Evolutionary conservation across 306 rosid species (phyloP).

Genomic region (Styphnolobium japonicum): DNA sequence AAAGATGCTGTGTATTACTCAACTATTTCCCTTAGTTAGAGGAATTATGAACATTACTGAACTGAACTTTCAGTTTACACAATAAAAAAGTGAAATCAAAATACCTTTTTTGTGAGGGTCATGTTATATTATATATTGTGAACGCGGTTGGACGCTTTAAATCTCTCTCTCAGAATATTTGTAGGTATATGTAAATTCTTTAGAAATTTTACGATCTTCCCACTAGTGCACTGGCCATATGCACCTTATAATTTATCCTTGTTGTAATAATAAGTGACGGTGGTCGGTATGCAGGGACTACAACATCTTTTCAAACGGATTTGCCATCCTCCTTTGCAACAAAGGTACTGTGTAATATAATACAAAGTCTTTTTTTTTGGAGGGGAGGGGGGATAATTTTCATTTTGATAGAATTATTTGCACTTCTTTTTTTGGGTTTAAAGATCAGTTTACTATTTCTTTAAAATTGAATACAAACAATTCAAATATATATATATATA

Average conservation of each 20-base stretch:
- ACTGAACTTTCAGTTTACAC: not conserved
- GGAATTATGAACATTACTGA: not conserved
- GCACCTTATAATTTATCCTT: not conserved
- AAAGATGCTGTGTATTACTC: not conserved
- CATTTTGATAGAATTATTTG: not conserved
- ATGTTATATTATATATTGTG: not conserved
- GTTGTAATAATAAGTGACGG: not conserved
- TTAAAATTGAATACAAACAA: not conserved
- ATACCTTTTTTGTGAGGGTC: not conserved
- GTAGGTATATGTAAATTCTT: not conserved
- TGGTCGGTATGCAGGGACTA: slow-evolving; percentile 40
- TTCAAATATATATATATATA: not conserved
- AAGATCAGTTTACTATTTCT: not conserved
- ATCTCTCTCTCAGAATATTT: not conserved
- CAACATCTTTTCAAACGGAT: slow-evolving; percentile 26
- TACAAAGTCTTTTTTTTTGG: not conserved
- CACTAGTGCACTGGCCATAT: not conserved
- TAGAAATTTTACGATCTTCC: not conserved
- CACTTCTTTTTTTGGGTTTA: not conserved
- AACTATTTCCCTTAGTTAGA: not conserved
- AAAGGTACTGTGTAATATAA: slow-evolving; percentile 32
- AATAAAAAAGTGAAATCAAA: not conserved
- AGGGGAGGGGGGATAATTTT: slow-evolving; percentile 1
- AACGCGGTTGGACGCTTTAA: not conserved
- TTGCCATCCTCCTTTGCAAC: slow-evolving; percentile 13